Evolutionary conservation across 2,329 filamentous ascomycete genomes (phyloP).

Genomic region (Calonectria hongkongensis): DNA sequence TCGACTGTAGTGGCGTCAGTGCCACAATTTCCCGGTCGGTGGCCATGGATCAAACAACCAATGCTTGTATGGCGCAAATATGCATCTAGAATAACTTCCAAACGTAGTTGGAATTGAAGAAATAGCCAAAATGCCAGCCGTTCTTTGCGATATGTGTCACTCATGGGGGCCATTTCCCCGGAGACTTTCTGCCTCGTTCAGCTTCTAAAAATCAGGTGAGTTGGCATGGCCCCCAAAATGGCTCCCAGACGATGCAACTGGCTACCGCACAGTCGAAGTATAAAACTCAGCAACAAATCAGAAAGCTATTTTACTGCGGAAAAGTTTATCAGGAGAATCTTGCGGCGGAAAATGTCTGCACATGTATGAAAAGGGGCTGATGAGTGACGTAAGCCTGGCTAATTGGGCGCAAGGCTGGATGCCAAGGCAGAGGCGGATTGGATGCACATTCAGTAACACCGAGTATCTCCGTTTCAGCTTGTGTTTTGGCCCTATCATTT

Average conservation of each 20-base stretch:
- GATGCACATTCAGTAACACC: neutral
- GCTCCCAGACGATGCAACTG: neutral
- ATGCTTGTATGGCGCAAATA: neutral
- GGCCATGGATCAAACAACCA: neutral
- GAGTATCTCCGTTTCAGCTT: neutral
- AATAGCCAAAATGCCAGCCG: neutral
- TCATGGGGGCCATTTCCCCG: conserved; percentile 1
- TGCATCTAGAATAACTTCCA: neutral
- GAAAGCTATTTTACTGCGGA: neutral
- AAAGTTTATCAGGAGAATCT: no score
- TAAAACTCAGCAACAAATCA: neutral
- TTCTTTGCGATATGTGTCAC: neutral
- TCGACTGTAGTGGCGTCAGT: neutral
- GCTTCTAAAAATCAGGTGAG: neutral
- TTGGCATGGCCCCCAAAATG: neutral
- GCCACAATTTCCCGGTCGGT: neutral
- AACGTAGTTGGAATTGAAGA: neutral
- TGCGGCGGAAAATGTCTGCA: neutral
- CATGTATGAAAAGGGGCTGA: neutral
- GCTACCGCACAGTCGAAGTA: no score
- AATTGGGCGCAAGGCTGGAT: neutral
- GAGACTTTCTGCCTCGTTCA: neutral
- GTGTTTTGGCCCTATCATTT: no score
- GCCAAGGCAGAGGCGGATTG: neutral
- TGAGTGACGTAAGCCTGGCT: neutral